Base-by-base conservation (phyloP, 106 monocot genomes). In the Dactylorhiza incarnata region DNA sequence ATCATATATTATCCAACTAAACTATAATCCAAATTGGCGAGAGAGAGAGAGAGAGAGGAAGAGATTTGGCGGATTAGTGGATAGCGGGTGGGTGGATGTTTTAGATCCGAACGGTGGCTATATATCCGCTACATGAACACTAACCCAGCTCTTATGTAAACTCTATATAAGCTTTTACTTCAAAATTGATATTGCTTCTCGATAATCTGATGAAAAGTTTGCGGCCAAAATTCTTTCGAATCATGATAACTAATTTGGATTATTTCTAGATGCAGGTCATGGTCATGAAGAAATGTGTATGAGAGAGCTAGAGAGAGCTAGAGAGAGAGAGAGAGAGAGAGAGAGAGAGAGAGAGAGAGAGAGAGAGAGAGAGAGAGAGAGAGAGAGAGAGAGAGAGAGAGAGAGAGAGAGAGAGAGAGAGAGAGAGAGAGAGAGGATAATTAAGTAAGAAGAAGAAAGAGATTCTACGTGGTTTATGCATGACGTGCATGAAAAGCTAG, bases 401-500 rank as follows among this genome's bases (percentile, higher is more conserved):
- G 7, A 11, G 51, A 9, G 53, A 53, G 53, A 12, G 53, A 53
- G 53, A 12, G 53, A 62, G 62, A 26, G 63, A 26, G 63, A 63
- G 63, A 26, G 63, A 63, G 25, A 65, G 65, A 65, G 65, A 65
- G 24, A 11, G 26, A 11, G 65, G 0, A 26, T 12, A 58, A 26
- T 19, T 59, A 12, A 65, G 24, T 65, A 59, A 29, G 65, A 45
- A 17, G 10, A 22, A 49, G n/a, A 23, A 23, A 53, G 74, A 80
- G 17, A 68, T 45, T 63, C 55, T 74, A 68, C 68, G 68, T 43
- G 29, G 23, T 19, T 68, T 68, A 69, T 75, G 74, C 80, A 80
- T 80, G 79, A 49, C 51, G 66, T 74, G 74, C 74, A 49, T 74
- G 79, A 20, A 80, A 80, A 75, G 55, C 58, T 80, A 74, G 80